Evolutionary conservation across 805 yeast genomes (phyloP), one percentile per base, ranked within the genome.

Genomic region (Candida michaelii): DNA sequence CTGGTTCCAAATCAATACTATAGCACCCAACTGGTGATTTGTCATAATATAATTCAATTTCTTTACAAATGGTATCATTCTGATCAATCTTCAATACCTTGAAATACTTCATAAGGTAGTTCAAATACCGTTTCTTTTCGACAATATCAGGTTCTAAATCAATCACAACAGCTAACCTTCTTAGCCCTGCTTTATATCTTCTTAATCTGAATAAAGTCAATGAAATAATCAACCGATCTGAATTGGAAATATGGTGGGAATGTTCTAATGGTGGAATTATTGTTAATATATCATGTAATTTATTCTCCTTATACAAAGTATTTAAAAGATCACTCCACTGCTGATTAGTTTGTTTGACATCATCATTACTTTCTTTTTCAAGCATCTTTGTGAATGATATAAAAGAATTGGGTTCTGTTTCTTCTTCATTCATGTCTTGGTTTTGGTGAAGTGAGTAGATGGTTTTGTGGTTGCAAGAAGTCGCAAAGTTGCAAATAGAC

Each of bases 141-240:
- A 34, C 24, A 5, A 39, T 32, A 30, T 45, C 48, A 17, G 39
- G 23, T 35, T 57, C 60, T 17, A 47, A 33, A 35, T 62, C 68
- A 11, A 60, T 53, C 2, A 59, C 51, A 8, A 62, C 19, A 1
- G 65, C 54, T 12, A 59, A 37, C 36, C 59, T 59, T 17, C 68
- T 40, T 11, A 60, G 41, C 1, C 55, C 63, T 6, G 55, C 53
- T 13, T 47, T 51, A 13, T 45, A 27, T 14, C 66, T 40, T 1
- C 68, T 66, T 11, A 61, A 33, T 7, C 46, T 39, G 36, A 59
- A 52, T 27, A 62, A 41, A 2, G 56, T 45, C 10, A 55, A 41
- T 4, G 60, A 50, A 7, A 58, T 16, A 5, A 53, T 35, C 8
- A 56, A 42, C 16, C 60, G 43, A 46, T 45, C 9, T 10, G 44